phyloP scores from a whole-genome alignment of 345 rosid species.

The Gynandropsis gynandra region DNA sequence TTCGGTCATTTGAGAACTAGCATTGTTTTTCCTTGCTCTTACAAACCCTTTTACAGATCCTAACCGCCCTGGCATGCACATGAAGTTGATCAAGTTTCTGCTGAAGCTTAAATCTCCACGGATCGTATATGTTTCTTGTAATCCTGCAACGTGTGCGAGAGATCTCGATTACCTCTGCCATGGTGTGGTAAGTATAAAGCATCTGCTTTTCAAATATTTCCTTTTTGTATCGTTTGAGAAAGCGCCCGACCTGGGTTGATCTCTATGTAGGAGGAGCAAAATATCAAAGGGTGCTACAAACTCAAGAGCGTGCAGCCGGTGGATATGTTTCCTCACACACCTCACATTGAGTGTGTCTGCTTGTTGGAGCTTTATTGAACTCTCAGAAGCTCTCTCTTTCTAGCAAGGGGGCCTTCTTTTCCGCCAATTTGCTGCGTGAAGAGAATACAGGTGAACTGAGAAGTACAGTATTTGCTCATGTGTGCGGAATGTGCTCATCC shows the following conservation, averaged over 20 bases:
- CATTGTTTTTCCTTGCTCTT: not conserved
- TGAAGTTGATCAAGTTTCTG: conserved; percentile 84
- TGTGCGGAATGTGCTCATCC: too few relatives aligned
- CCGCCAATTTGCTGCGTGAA: too few relatives aligned
- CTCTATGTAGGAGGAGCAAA: conserved; percentile 51
- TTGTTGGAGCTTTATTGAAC: conserved; percentile 61
- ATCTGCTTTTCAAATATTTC: not conserved
- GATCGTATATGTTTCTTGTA: conserved; percentile 81
- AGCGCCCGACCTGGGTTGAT: conserved; percentile 17
- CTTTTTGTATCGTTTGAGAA: not conserved
- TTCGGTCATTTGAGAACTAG: not conserved
- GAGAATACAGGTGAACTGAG: too few relatives aligned
- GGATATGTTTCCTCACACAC: conserved; percentile 97
- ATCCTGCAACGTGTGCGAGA: conserved; percentile 88
- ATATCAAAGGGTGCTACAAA: conserved; percentile 60
- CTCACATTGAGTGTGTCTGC: conserved; percentile 89
- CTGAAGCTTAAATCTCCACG: conserved; percentile 70
- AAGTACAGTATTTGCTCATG: too few relatives aligned
- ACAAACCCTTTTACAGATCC: conserved; percentile 54
- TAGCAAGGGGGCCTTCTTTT: too few relatives aligned
- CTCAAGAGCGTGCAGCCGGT: conserved; percentile 73
- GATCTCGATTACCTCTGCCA: conserved; percentile 97
- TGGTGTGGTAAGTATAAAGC: conserved; percentile 48
- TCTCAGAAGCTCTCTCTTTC: too few relatives aligned
- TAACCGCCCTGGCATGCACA: conserved; percentile 93